Percentiles rank a stretch among this genome's conserved stretches.
These are phyloP conservation scores for Picochlorum sp. DNA, from an alignment of 139 green algal species.

Conservation along the genomic window DNA sequence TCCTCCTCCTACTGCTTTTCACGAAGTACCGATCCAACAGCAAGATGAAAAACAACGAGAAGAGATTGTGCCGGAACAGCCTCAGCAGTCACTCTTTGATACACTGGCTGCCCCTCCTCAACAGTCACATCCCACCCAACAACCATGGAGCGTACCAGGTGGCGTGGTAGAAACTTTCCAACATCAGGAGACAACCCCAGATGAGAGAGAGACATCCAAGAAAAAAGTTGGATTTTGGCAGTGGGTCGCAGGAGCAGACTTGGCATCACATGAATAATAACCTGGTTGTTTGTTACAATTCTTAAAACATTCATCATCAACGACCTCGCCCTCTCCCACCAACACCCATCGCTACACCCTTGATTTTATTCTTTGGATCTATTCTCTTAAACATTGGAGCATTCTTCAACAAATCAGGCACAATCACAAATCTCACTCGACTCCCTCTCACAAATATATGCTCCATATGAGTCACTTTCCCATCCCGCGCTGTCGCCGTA, in stretches of 20 bases:
- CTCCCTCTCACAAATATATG: conserved; percentile 84
- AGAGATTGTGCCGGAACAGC: too few relatives aligned
- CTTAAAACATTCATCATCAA: too few relatives aligned
- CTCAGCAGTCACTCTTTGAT: too few relatives aligned
- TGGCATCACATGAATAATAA: not conserved
- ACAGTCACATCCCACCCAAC: too few relatives aligned
- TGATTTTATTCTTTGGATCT: conserved; percentile 83
- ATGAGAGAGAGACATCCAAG: not conserved
- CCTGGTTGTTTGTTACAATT: not conserved
- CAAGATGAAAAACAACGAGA: too few relatives aligned
- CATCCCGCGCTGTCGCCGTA: conserved; percentile 65
- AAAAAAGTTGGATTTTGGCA: conserved; percentile 4
- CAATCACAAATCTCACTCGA: conserved; percentile 83
- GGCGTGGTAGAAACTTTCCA: too few relatives aligned
- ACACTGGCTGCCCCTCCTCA: too few relatives aligned
- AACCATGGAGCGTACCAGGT: too few relatives aligned
- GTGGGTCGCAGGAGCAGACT: conserved; percentile 8
- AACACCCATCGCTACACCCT: conserved; percentile 17
- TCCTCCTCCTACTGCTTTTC: too few relatives aligned
- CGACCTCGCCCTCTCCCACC: not conserved
- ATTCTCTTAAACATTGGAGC: conserved; percentile 99
- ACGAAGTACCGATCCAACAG: too few relatives aligned
- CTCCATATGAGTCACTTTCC: conserved; percentile 48
- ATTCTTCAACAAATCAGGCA: conserved; percentile 99
- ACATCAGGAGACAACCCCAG: too few relatives aligned